These are phyloP conservation scores for Coelastrella sp. DNA, from an alignment of 139 green algal species.

Conservation along the genomic window DNA sequence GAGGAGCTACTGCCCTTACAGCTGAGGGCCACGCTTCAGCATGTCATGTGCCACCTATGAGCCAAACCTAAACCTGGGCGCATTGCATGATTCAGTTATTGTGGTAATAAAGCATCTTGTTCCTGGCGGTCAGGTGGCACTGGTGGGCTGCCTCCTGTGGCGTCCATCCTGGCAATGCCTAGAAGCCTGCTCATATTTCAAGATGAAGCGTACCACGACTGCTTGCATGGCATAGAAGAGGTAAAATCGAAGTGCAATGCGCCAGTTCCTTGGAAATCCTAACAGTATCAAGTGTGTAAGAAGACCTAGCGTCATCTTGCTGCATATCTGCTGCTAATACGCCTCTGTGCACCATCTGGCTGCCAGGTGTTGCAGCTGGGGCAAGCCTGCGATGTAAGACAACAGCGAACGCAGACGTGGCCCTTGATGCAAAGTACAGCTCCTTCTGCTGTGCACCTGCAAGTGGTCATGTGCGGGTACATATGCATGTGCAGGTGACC, in stretches of 20 bases:
- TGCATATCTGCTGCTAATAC: background rate
- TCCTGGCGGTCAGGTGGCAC: conserved; percentile 9
- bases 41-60: no score
- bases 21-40: no score
- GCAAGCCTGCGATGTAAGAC: no score
- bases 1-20: no score
- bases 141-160: conserved; percentile 22
- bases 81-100: no score
- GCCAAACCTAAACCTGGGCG: no score
- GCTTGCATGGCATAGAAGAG: conserved; percentile 75
- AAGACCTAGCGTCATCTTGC: background rate
- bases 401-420: no score
- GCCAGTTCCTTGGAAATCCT: no score
- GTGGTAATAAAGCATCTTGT: background rate
- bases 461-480: background rate
- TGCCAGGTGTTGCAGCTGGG: no score
- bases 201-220: conserved; percentile 64
- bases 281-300: no score
- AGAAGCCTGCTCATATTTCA: conserved; percentile 73
- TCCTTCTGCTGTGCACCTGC: no score
- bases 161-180: conserved; percentile 65
- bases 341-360: background rate
- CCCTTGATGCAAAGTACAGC: no score
- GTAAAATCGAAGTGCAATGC: background rate
- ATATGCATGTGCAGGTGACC: conserved; percentile 38